Base-by-base conservation (phyloP, 2,329 filamentous ascomycete species). In the Aspergillus oerlinghausenensis region DNA sequence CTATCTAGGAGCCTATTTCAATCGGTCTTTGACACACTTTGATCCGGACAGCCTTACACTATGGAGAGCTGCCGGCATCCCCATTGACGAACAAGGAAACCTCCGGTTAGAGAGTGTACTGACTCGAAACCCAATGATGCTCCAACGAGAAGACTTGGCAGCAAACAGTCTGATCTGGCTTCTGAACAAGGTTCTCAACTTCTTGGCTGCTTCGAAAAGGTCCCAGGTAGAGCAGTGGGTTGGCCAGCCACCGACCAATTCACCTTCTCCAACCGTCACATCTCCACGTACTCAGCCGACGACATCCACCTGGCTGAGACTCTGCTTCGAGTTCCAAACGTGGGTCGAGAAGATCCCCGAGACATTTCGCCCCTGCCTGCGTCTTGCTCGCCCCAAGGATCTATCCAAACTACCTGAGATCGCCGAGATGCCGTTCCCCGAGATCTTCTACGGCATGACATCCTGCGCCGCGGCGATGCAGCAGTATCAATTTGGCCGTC, bases 381-480 rank as follows among this genome's bases (percentile, higher is more conserved):
- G 76, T 21, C 72, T 80, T 17, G 74, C 78, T 19, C 73, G 73
- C 8, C 69, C 72, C 8, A 68, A 67, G 50, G 65, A 70, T 48
- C 26, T 69, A 5, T 65, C 70, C 4, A 63, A 66, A n/a, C 49
- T 64, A 38, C 67, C 73, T 0, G 72, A 74, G 10, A 59, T 66
- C 51, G 67, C 65, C 25, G 58, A 57, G 52, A 67, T 67, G 49
- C 75, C 74, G 59, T 84, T 79, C 67, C 79, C 71, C 0, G 82
- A 85, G 62, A 77, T 85, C 7, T 87, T 84, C 79, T 86, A 84
- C 66, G 80, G 80, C 52, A 76, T 84, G 0, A 79, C 84, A 0
- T 82, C 85, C 69, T 87, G 83, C 67, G 84, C 83, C 0, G 81
- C 83, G 3, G 81, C 84, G 0, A 86, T 87, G 79, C 84, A 87